Evolutionary conservation across 1,139 yeast species (phyloP), one percentile per base, ranked within the genome.

Genomic region (Hansenula anomala): DNA sequence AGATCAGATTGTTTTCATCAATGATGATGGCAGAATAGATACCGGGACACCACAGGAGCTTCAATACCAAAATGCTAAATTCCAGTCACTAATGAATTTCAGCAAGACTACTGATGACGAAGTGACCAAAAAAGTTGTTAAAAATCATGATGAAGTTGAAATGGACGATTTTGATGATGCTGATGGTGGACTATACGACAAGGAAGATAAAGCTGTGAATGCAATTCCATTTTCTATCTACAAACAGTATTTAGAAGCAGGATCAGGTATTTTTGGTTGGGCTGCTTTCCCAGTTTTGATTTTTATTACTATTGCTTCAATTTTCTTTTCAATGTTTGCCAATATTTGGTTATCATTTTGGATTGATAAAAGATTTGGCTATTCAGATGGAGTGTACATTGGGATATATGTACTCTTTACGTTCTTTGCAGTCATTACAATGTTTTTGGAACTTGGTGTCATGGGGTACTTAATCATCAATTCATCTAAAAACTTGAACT

Each of bases 271-370:
- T 14, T 52, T 73, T 30, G 65, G 59, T 16, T 54, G 57, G 26
- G 45, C 63, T 4, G 54, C 71, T 9, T 46, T 76, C 8, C 73
- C 77, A 1, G 61, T 71, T 34, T 17, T 73, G 1, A 28, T 72
- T 3, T 47, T 66, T 16, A 62, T 72, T 27, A 47, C 58, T 5
- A 53, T 64, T 7, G 60, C 71, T 1, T n/a, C n/a, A n/a, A 73
- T 87, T 0, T 85, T 84, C 52, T 69, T 73, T 46, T 72, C 67
- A 40, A 59, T 83, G 28, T 81, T 84, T 55, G 71, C 85, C 26
- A 82, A 82, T 49, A 78, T 80, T 15, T 89, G 96, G 95, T 67
- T 89, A 45, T 81, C 96, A 1, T 89, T 76, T 59, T 89, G 97
- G 97, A 71, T 84, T 4, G 73, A 71, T 17, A 38, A 67, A 38